These are phyloP conservation scores for Vinca minor DNA, from an alignment of 257 asterid genomes.

Conservation along the genomic window DNA sequence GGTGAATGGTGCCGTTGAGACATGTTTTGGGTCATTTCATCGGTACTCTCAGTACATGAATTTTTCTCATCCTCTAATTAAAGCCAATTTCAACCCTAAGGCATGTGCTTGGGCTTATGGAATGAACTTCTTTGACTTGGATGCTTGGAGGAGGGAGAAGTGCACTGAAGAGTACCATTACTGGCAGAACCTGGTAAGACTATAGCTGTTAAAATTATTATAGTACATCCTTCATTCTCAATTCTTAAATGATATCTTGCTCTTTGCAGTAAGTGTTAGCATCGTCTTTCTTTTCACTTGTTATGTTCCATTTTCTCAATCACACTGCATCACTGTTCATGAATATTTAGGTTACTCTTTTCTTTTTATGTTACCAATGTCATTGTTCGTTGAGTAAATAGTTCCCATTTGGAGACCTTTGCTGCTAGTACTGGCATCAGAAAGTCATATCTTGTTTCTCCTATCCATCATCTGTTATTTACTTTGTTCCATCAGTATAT, in stretches of 20 bases:
- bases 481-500: background rate
- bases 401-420: too few species aligned
- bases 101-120: conserved; percentile 46
- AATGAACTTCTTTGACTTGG: conserved; percentile 39
- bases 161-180: conserved; percentile 40
- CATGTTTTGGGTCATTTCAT: conserved; percentile 36
- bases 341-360: background rate
- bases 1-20: conserved; percentile 44
- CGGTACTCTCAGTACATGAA: conserved; percentile 36
- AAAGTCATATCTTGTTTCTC: background rate
- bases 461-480: background rate
- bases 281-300: too few species aligned
- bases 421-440: background rate
- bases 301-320: background rate
- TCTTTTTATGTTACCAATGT: background rate
- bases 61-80: conserved; percentile 36
- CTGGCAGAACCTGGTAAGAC: conserved; percentile 47
- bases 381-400: background rate
- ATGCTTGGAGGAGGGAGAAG: conserved; percentile 44
- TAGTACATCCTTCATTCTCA: background rate
- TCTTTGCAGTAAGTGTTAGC: too few species aligned
- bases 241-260: too few species aligned
- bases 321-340: background rate
- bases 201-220: background rate
- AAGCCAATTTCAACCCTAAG: conserved; percentile 28